Evolutionary conservation across 108 stramenopile genomes (phyloP).

Genomic region (Bacterosira constricta): DNA sequence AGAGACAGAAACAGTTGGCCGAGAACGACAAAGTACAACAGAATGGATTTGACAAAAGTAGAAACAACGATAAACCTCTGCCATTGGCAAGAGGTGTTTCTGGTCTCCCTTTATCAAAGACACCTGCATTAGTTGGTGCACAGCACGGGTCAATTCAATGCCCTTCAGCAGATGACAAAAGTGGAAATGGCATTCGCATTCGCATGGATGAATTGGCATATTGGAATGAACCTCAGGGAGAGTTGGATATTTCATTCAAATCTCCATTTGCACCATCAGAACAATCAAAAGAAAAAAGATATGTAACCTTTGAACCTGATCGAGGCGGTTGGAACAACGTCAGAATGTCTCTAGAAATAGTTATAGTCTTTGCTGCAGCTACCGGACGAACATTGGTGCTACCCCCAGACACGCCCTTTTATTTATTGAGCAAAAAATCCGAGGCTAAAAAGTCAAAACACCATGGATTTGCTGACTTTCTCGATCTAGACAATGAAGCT

Average conservation of each 20-base stretch:
- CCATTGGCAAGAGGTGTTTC: slow-evolving; percentile 61
- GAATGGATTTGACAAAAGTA: too few relatives aligned
- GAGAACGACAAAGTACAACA: too few relatives aligned
- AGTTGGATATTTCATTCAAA: slow-evolving; percentile 50
- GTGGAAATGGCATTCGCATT: slow-evolving; percentile 43
- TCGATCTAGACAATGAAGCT: slow-evolving; percentile 31
- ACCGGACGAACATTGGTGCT: slow-evolving; percentile 87
- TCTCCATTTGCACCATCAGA: slow-evolving; percentile 57
- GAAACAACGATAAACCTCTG: background rate
- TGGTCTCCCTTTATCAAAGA: slow-evolving; percentile 65
- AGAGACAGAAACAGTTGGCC: background rate
- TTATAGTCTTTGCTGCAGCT: slow-evolving; percentile 81
- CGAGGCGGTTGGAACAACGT: slow-evolving; percentile 86
- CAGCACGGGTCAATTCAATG: slow-evolving; percentile 60
- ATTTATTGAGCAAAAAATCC: slow-evolving; percentile 61
- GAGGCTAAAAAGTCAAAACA: slow-evolving; percentile 7
- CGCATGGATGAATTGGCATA: slow-evolving; percentile 70
- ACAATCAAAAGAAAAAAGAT: slow-evolving; percentile 17
- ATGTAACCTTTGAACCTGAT: slow-evolving; percentile 79
- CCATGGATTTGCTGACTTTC: slow-evolving; percentile 57
- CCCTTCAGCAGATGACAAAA: slow-evolving; percentile 9
- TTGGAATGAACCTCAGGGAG: slow-evolving; percentile 82
- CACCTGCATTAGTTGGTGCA: slow-evolving; percentile 73
- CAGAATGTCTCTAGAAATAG: slow-evolving; percentile 81
- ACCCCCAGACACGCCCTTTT: slow-evolving; percentile 84